phyloP scores from a whole-genome alignment of 108 stramenopile species.

The Fragilaria radians region DNA sequence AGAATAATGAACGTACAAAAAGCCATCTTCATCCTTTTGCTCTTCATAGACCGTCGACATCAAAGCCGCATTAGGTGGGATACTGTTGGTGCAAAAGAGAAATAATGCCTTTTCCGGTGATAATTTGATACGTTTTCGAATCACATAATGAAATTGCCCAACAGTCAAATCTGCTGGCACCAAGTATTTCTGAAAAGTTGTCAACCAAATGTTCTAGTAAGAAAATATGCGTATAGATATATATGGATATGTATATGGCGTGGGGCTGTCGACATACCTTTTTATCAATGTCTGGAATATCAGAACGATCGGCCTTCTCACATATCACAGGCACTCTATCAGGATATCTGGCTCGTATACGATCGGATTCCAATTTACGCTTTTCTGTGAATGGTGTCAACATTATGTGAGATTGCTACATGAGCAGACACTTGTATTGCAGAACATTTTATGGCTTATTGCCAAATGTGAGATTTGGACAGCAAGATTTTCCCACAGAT shows the following conservation, averaged over 20 bases:
- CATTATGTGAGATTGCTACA: not conserved
- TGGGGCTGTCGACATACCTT: no score
- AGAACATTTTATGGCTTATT: not conserved
- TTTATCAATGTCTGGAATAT: slow-evolving; percentile 99
- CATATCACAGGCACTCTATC: slow-evolving; percentile 99
- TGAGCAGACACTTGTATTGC: not conserved
- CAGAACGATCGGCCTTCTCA: slow-evolving; percentile 94
- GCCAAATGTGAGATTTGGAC: not conserved
- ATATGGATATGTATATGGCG: no score
- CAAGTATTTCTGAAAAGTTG: slow-evolving; percentile 60
- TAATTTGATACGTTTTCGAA: slow-evolving; percentile 96
- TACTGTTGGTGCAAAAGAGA: slow-evolving; percentile 82
- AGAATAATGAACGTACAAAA: slow-evolving; percentile 97
- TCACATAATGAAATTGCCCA: slow-evolving; percentile 98
- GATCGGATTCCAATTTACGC: slow-evolving; percentile 84
- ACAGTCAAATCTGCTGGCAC: slow-evolving; percentile 95
- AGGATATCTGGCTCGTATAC: slow-evolving; percentile 94
- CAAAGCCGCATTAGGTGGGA: slow-evolving; percentile 88
- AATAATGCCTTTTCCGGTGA: slow-evolving; percentile 89
- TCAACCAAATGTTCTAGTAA: slow-evolving; percentile 20
- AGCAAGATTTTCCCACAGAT: not conserved
- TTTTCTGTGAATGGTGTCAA: slow-evolving; percentile 45
- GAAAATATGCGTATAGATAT: no score
- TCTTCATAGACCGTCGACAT: slow-evolving; percentile 98
- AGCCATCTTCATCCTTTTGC: slow-evolving; percentile 95